Conservation (phyloP, 148 eudicot species). For the Beta vulgaris region DNA sequence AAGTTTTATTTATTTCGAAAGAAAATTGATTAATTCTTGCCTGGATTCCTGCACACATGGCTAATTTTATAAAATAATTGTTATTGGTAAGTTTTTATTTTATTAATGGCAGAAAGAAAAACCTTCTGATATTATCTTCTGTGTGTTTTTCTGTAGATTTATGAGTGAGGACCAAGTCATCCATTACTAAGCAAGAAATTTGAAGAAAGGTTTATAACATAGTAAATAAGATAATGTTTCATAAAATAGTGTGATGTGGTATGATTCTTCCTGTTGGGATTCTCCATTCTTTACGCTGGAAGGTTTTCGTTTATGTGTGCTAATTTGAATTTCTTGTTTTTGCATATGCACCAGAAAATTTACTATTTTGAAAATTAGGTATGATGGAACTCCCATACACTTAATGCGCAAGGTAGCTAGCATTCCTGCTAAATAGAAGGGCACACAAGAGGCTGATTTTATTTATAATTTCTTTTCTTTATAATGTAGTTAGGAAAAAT, state of each 20-base stretch:
- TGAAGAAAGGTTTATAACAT: no score
- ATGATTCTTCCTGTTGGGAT: no score
- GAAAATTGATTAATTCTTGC: slow-evolving; percentile 43
- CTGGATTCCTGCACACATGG: slow-evolving; percentile 62
- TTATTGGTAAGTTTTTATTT: neutral
- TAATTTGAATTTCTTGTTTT: neutral
- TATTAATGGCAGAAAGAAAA: neutral
- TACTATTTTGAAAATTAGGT: neutral
- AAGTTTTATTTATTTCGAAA: neutral
- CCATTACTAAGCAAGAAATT: no score
- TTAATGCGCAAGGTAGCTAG: neutral
- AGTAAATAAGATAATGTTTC: no score
- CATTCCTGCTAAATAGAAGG: no score
- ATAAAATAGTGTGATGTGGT: neutral
- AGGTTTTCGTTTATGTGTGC: neutral
- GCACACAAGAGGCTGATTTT: no score
- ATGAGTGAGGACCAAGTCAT: slow-evolving; percentile 23
- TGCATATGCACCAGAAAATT: neutral
- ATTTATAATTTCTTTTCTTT: no score
- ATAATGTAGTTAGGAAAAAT: no score
- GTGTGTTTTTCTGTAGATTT: slow-evolving; percentile 1
- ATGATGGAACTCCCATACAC: no score
- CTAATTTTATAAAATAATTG: slow-evolving; percentile 8
- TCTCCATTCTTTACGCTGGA: no score
- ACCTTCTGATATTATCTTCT: slow-evolving; percentile 20